Conservation (phyloP, 495 filamentous ascomycete genomes). For the Lophium mytilinum region DNA sequence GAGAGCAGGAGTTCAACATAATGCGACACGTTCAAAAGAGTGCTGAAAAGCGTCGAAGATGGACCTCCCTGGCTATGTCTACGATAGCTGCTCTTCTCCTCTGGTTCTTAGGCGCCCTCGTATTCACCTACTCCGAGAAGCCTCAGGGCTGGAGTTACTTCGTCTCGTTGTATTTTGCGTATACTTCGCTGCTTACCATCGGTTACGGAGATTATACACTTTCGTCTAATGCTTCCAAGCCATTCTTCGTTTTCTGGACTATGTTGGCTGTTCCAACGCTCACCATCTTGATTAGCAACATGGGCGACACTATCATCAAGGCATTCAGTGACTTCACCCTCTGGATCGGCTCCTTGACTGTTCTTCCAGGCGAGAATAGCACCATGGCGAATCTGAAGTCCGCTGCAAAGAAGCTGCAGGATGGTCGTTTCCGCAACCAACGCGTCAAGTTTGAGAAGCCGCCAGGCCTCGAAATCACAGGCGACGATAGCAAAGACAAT, state of each 20-base stretch:
- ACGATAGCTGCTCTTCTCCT: constrained; percentile 55
- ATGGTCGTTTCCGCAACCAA: constrained; percentile 2
- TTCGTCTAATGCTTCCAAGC: constrained; percentile 59
- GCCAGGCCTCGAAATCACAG: not conserved
- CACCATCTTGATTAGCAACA: constrained; percentile 78
- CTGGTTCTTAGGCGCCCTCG: constrained; percentile 70
- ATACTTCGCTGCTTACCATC: constrained; percentile 70
- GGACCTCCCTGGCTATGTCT: constrained; percentile 60
- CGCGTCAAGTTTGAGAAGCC: not conserved
- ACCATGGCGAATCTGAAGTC: constrained; percentile 23
- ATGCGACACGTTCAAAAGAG: constrained; percentile 69
- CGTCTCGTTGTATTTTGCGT: constrained; percentile 69
- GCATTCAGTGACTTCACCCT: constrained; percentile 60
- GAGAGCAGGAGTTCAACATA: constrained; percentile 67
- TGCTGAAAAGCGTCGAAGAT: constrained; percentile 50
- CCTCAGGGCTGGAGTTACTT: constrained; percentile 71
- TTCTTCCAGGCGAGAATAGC: constrained; percentile 61
- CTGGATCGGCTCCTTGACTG: constrained; percentile 62
- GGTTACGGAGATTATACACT: constrained; percentile 76
- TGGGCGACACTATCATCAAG: constrained; percentile 71
- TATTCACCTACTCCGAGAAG: constrained; percentile 55
- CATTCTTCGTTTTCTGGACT: constrained; percentile 89
- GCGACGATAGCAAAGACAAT: constrained; percentile 23
- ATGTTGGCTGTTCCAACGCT: constrained; percentile 73
- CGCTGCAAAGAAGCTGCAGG: constrained; percentile 17